These are phyloP conservation scores for Mycena filopes DNA, from an alignment of 768 basidiomycete species.

Conservation along the genomic window DNA sequence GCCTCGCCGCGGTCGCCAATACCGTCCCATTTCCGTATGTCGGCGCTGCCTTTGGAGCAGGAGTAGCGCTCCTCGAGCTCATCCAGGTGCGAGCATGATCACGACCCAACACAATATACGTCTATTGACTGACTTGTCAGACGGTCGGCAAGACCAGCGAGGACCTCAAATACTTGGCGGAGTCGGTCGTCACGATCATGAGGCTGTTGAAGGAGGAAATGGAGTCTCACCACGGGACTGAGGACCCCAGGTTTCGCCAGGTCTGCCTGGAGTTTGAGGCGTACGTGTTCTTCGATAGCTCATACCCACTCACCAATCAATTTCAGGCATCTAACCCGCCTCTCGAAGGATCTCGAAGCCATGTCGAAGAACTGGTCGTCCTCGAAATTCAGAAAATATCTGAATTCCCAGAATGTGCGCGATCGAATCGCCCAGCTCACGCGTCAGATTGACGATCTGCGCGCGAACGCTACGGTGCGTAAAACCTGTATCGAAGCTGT, in stretches of 20 bases:
- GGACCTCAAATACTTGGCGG: not conserved
- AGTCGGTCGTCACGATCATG: not conserved
- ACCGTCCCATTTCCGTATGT: too few relatives aligned
- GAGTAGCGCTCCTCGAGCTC: too few relatives aligned
- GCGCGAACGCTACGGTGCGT: not conserved
- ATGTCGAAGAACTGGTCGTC: not conserved
- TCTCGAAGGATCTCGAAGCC: not conserved
- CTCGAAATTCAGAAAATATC: not conserved
- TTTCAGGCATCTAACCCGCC: too few relatives aligned
- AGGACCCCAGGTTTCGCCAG: not conserved
- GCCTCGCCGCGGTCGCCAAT: not conserved
- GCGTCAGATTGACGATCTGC: not conserved
- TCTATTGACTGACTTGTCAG: too few relatives aligned
- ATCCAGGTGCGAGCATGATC: not conserved
- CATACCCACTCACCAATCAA: not conserved
- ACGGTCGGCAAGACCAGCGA: not conserved
- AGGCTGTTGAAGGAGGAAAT: not conserved
- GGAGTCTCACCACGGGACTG: not conserved
- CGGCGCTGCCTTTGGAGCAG: too few relatives aligned
- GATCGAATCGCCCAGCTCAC: not conserved
- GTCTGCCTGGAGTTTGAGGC: not conserved
- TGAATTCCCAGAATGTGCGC: not conserved
- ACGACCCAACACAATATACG: too few relatives aligned
- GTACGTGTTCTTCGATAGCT: not conserved
- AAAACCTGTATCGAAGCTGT: not conserved